Percentiles rank a stretch among this genome's conserved stretches.
Evolutionary conservation across 2,329 filamentous ascomycete species (phyloP).

Genomic region (Epicoccum sorghinum): DNA sequence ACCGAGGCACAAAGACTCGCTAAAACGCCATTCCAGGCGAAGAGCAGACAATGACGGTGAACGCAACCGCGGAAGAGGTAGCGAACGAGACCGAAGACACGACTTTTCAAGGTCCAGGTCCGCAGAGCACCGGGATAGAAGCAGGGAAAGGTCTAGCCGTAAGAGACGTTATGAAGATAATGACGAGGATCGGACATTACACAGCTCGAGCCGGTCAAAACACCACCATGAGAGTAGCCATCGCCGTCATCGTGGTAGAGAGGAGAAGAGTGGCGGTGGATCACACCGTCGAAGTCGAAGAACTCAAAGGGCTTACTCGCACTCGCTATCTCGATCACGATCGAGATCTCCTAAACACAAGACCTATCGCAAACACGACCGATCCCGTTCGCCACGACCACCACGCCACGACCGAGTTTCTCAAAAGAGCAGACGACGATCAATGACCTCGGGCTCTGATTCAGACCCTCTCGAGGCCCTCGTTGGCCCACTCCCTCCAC

Average conservation of each 20-base stretch:
- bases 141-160: slow-evolving; percentile 18
- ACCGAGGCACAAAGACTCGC: slow-evolving; percentile 22
- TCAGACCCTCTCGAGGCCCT: slow-evolving; percentile 78
- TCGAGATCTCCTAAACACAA: slow-evolving; percentile 26
- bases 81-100: slow-evolving; percentile 17
- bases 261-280: slow-evolving; percentile 8
- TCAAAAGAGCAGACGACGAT: slow-evolving; percentile 14
- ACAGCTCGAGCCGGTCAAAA: slow-evolving; percentile 25
- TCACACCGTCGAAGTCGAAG: slow-evolving; percentile 19
- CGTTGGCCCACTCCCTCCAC: slow-evolving; percentile 73
- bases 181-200: slow-evolving; percentile 17
- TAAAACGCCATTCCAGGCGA: slow-evolving; percentile 24
- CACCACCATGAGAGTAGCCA: slow-evolving; percentile 20
- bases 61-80: slow-evolving; percentile 5
- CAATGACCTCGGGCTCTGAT: slow-evolving; percentile 36
- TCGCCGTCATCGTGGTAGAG: slow-evolving; percentile 12
- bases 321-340: slow-evolving; percentile 25
- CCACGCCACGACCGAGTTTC: slow-evolving; percentile 1
- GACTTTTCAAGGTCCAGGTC: slow-evolving; percentile 1
- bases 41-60: slow-evolving; percentile 26
- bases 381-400: slow-evolving; percentile 22
- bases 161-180: slow-evolving; percentile 24
- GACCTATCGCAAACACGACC: slow-evolving; percentile 18
- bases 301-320: slow-evolving; percentile 25
- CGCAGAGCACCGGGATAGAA: slow-evolving; percentile 19